phyloP scores from a whole-genome alignment of 371 early-diverging fungal genomes.

The Rhizopus microsporus region DNA sequence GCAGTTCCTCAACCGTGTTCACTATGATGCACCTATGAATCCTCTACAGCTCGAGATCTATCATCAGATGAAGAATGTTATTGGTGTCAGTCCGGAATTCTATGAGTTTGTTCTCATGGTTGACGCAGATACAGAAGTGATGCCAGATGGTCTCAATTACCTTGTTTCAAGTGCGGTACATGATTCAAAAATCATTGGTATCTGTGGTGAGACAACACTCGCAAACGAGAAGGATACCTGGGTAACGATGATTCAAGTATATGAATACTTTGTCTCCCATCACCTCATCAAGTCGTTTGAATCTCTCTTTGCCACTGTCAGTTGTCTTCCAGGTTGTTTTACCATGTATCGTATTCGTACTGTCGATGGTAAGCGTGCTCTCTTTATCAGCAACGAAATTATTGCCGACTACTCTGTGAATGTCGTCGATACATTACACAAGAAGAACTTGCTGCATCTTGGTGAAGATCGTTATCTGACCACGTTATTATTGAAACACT shows the following conservation, averaged over 20 bases:
- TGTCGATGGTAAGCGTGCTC: constrained; percentile 81
- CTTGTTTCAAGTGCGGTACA: constrained; percentile 84
- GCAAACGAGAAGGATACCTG: constrained; percentile 89
- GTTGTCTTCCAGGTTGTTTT: constrained; percentile 98
- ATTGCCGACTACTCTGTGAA: constrained; percentile 93
- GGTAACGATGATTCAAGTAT: constrained; percentile 99
- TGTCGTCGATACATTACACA: constrained; percentile 96
- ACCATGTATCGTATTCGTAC: constrained; percentile 90
- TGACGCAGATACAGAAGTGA: constrained; percentile 95
- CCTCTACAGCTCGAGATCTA: constrained; percentile 93
- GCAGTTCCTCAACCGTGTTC: constrained; percentile 97
- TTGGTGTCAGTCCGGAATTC: constrained; percentile 82
- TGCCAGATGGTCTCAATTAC: constrained; percentile 83
- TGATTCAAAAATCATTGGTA: constrained; percentile 88
- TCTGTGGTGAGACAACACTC: constrained; percentile 92
- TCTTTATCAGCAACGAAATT: constrained; percentile 87
- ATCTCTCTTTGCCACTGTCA: constrained; percentile 97
- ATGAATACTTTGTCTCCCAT: constrained; percentile 99
- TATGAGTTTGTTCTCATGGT: constrained; percentile 94
- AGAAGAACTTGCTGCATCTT: constrained; percentile 84
- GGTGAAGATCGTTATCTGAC: constrained; percentile 95
- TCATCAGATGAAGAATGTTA: constrained; percentile 89
- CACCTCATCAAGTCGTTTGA: constrained; percentile 99
- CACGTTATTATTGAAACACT: constrained; percentile 97
- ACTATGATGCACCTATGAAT: constrained; percentile 89